phyloP scores from a whole-genome alignment of 495 filamentous ascomycete genomes.

The Neurospora tetrasperma region DNA sequence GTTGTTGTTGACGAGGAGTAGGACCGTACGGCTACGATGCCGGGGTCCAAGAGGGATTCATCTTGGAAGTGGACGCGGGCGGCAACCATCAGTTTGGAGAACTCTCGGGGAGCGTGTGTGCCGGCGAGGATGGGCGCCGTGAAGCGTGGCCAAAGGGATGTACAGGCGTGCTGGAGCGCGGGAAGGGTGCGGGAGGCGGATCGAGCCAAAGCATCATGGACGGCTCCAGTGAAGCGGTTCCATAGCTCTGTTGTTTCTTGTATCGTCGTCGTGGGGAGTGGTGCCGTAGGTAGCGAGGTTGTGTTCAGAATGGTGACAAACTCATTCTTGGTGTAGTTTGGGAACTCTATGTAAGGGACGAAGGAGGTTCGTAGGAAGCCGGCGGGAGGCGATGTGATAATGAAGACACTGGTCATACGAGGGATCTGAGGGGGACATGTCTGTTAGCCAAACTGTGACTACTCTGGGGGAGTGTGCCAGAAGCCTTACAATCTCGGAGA shows the following conservation, averaged over 20 bases:
- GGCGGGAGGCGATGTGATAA: constrained; percentile 63
- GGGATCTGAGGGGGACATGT: constrained; percentile 53
- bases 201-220: constrained; percentile 63
- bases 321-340: constrained; percentile 73
- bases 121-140: constrained; percentile 54
- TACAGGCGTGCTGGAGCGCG: constrained; percentile 45
- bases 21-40: constrained; percentile 43
- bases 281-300: constrained; percentile 19
- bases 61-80: constrained; percentile 67
- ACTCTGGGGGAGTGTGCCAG: background rate
- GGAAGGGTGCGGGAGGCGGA: constrained; percentile 55
- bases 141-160: constrained; percentile 60
- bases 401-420: constrained; percentile 64
- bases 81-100: constrained; percentile 66
- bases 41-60: constrained; percentile 60
- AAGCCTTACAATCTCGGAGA: constrained; percentile 24
- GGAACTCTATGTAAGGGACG: constrained; percentile 72
- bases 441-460: background rate
- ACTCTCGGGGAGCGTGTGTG: constrained; percentile 61
- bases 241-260: constrained; percentile 55
- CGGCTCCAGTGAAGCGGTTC: constrained; percentile 62
- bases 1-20: background rate
- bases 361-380: constrained; percentile 61
- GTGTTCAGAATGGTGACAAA: constrained; percentile 59
- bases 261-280: constrained; percentile 28